Evolutionary conservation across 495 filamentous ascomycete genomes (phyloP).

Genomic region (Endocarpon pusillum): DNA sequence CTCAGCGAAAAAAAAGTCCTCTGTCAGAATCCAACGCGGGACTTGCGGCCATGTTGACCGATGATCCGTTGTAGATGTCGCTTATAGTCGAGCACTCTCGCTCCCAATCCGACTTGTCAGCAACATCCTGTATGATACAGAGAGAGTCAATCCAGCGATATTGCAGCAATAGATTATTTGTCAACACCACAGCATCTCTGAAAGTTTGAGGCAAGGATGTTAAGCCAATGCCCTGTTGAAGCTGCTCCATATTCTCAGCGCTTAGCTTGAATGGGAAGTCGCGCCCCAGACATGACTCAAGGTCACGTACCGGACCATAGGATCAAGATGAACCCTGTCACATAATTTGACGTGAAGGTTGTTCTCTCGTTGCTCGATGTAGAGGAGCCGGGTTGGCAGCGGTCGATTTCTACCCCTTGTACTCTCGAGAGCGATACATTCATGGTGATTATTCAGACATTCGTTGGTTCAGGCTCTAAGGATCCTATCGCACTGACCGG

Average conservation of each 20-base stretch:
- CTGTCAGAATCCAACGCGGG: not conserved
- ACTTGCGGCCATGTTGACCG: conserved; percentile 4
- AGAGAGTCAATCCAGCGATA: conserved; percentile 16
- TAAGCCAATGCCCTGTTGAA: not conserved
- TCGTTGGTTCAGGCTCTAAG: no score
- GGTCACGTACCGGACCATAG: no score
- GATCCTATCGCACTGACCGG: no score
- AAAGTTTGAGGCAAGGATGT: conserved; percentile 4
- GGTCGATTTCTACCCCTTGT: no score
- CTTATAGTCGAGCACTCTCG: conserved; percentile 7
- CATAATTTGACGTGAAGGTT: no score
- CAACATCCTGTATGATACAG: conserved; percentile 13
- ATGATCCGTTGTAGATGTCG: conserved; percentile 8
- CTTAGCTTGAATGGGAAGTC: not conserved
- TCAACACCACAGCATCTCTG: conserved; percentile 8
- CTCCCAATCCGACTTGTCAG: conserved; percentile 11
- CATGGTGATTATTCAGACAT: no score
- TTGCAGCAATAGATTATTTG: conserved; percentile 4
- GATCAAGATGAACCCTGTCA: no score
- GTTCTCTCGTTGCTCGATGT: no score
- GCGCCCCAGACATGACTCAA: conserved; percentile 1
- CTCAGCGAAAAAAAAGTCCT: not conserved
- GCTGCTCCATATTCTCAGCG: not conserved
- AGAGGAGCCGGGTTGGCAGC: no score
- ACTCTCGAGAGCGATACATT: no score